Conservation (phyloP, 805 yeast species). For the Myxozyma kluyveri region DNA sequence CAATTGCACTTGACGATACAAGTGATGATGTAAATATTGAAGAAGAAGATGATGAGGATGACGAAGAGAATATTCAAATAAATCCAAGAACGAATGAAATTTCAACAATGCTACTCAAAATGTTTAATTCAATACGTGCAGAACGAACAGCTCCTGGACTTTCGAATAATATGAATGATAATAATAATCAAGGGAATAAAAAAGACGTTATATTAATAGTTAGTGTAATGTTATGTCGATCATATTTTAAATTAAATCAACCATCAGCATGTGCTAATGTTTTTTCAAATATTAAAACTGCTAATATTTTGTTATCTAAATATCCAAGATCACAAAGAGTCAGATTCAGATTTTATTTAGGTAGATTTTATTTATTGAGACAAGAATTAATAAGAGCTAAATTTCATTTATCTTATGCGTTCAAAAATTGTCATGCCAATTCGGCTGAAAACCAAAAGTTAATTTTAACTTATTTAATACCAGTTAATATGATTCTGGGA, state of each 20-base stretch:
- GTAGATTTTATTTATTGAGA: conserved; percentile 55
- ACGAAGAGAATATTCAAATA: conserved; percentile 40
- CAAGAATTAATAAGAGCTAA: conserved; percentile 52
- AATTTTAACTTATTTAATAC: conserved; percentile 50
- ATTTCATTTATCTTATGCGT: conserved; percentile 57
- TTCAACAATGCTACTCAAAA: conserved; percentile 54
- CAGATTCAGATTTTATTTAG: conserved; percentile 55
- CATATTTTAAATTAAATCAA: conserved; percentile 47
- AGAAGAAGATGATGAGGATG: conserved; percentile 22
- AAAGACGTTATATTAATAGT: conserved; percentile 52
- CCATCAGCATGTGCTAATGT: conserved; percentile 44
- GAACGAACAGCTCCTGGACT: conserved; percentile 37
- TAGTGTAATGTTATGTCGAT: conserved; percentile 54
- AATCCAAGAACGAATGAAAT: conserved; percentile 41
- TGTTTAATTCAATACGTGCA: conserved; percentile 61
- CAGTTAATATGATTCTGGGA: conserved; percentile 56
- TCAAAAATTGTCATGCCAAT: conserved; percentile 40
- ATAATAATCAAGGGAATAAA: conserved; percentile 35
- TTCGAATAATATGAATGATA: not conserved
- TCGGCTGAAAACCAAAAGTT: conserved; percentile 40
- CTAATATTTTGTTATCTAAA: conserved; percentile 40
- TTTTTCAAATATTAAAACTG: conserved; percentile 56
- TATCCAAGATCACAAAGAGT: conserved; percentile 51
- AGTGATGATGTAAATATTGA: conserved; percentile 17
- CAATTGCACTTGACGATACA: conserved; percentile 20